Evolutionary conservation across 345 rosid species (phyloP).

Genomic region (Pugionium dolabratum): DNA sequence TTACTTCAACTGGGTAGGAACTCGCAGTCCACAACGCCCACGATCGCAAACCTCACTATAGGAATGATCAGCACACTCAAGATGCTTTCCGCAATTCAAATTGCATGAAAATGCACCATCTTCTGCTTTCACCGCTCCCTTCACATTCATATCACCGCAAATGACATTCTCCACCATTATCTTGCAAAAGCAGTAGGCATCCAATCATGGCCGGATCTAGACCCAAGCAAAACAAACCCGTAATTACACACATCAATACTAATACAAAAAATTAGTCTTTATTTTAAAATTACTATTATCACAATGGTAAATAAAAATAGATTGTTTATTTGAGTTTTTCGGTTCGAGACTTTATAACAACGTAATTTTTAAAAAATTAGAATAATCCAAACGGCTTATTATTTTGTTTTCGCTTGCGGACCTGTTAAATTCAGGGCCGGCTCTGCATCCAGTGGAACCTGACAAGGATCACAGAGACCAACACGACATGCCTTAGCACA

Average conservation of each 20-base stretch:
- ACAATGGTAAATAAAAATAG: no score
- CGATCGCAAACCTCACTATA: slow-evolving; percentile 72
- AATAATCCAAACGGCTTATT: no score
- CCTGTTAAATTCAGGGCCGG: no score
- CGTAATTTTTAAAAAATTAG: no score
- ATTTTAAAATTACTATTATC: no score
- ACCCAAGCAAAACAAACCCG: no score
- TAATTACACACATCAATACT: no score
- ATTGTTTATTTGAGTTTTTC: no score
- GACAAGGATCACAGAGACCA: slow-evolving; percentile 75
- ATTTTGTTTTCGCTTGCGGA: no score
- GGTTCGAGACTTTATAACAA: no score
- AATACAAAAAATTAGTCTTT: no score
- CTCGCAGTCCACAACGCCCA: slow-evolving; percentile 68
- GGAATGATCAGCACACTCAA: slow-evolving; percentile 62
- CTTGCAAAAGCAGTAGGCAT: slow-evolving; percentile 79
- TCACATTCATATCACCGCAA: slow-evolving; percentile 74
- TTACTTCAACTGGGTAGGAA: slow-evolving; percentile 59
- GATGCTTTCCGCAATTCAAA: slow-evolving; percentile 57
- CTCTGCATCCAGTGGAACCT: slow-evolving; percentile 21
- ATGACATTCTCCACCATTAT: slow-evolving; percentile 56
- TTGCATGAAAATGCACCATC: slow-evolving; percentile 72
- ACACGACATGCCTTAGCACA: slow-evolving; percentile 70
- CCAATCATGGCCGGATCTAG: slow-evolving; percentile 5
- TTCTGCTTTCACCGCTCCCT: slow-evolving; percentile 66